Evolutionary conservation across 176 grass and related monocot species (phyloP).

Genomic region (Alloteropsis semialata): DNA sequence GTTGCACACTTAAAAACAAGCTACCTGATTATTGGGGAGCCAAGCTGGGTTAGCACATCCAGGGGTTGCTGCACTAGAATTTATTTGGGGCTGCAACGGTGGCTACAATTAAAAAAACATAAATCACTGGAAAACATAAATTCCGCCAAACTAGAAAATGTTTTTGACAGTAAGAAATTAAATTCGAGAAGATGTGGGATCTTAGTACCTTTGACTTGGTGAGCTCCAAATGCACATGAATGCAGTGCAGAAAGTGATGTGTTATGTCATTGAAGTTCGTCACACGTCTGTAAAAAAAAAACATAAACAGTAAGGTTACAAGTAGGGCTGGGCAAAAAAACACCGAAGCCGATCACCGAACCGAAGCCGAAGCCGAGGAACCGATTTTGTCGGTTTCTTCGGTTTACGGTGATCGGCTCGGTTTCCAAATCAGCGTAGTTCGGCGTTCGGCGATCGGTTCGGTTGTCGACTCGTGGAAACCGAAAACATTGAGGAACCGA

Average conservation of each 20-base stretch:
- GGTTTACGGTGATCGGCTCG: too few species aligned
- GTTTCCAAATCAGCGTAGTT: too few species aligned
- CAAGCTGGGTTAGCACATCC: conserved; percentile 33
- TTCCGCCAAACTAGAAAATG: not conserved
- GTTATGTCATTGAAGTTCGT: conserved; percentile 80
- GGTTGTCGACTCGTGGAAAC: too few species aligned
- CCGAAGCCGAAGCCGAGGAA: too few species aligned
- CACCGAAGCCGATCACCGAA: too few species aligned
- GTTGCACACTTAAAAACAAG: not conserved
- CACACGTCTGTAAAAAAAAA: conserved; percentile 63
- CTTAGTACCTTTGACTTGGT: conserved; percentile 60
- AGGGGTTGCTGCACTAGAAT: conserved; percentile 13
- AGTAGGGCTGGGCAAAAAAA: not conserved
- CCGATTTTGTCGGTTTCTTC: too few species aligned
- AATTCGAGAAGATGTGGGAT: not conserved
- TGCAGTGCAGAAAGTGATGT: conserved; percentile 83
- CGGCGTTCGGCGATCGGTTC: too few species aligned
- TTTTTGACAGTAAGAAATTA: not conserved
- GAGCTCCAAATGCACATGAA: conserved; percentile 80
- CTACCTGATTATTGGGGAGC: conserved; percentile 42
- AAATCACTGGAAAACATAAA: not conserved
- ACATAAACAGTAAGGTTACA: conserved; percentile 1
- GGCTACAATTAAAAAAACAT: not conserved
- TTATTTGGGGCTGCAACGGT: conserved; percentile 33
- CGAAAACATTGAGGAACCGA: too few species aligned